Base-by-base conservation (phyloP, 495 filamentous ascomycete species). In the Penicillium chermesinum region DNA sequence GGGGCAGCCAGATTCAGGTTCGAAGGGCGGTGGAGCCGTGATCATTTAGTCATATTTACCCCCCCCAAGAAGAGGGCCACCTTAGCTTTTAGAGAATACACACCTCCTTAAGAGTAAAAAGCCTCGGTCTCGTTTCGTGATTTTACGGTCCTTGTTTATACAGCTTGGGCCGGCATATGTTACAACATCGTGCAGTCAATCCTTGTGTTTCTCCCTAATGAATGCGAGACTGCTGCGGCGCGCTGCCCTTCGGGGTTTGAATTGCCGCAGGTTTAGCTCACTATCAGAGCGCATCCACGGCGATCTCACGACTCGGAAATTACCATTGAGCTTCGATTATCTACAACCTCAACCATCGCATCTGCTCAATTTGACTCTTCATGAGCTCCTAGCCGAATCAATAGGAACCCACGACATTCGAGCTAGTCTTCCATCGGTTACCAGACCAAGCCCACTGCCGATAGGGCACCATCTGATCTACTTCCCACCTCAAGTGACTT, bases 401-500 rank as follows among this genome's bases (percentile, higher is more conserved):
- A 27, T 18, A 1, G 9, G 5, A 16, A n/a, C 14, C n/a, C 3
- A 17, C 12, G 20, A 19, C 39, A 33, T 50, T 21, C 39, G 30
- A 22, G 49, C 46, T 33, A 51, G 40, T 46, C 59, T 77, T 15
- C 67, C 71, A 16, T 67, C 72, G 34, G 59, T 65, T 46, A 52
- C 30, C 15, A 54, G 52, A 15, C 70, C 68, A 22, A 55, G 58
- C 22, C 59, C 46, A 20, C 48, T 80, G 51, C 75, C 78, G 50
- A 58, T 67, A 13, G 78, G 73, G 30, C 71, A 71, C 54, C 87
- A 91, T 54, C 65, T 89, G 19, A 74, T 85, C 42, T 87, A 91
- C 66, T 90, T 88, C 62, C 83, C 86, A 19, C 75, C 83, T 0
- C 77, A 81, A 50, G 68, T 80, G 25, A 69, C 73, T 2, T 59